Conservation (phyloP, 805 yeast species). For the Ogataea kodamae region DNA sequence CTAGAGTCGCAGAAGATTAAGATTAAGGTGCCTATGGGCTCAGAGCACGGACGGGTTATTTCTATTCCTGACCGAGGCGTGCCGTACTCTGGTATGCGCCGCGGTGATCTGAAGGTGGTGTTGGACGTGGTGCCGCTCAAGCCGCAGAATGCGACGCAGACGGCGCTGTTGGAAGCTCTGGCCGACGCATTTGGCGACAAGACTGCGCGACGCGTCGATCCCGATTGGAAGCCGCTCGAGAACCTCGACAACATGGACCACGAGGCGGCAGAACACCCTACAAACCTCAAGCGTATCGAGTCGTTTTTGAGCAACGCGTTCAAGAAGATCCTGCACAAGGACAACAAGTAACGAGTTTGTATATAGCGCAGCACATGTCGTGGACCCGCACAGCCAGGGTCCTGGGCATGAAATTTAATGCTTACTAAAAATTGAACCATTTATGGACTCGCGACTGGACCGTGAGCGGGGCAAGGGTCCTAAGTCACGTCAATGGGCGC, state of each 20-base stretch:
- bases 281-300: constrained; percentile 53
- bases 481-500: too few relatives aligned
- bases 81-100: constrained; percentile 52
- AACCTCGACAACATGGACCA: constrained; percentile 7
- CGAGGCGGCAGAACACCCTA: constrained; percentile 37
- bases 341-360: constrained; percentile 15
- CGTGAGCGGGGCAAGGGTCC: too few relatives aligned
- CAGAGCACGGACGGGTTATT: constrained; percentile 70
- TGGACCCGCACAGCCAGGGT: too few relatives aligned
- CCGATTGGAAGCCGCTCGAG: constrained; percentile 40
- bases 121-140: constrained; percentile 67
- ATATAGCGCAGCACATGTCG: too few relatives aligned
- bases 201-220: constrained; percentile 68
- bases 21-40: constrained; percentile 78
- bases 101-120: constrained; percentile 80
- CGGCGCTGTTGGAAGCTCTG: constrained; percentile 85
- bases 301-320: constrained; percentile 56
- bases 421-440: too few relatives aligned
- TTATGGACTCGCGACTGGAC: too few relatives aligned
- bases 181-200: constrained; percentile 87
- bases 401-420: too few relatives aligned
- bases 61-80: constrained; percentile 86
- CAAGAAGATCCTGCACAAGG: constrained; percentile 38
- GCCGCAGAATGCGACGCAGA: constrained; percentile 81
- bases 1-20: constrained; percentile 69